Evolutionary conservation across 331 rosid species (phyloP).

Genomic region (Rosa hybrid): DNA sequence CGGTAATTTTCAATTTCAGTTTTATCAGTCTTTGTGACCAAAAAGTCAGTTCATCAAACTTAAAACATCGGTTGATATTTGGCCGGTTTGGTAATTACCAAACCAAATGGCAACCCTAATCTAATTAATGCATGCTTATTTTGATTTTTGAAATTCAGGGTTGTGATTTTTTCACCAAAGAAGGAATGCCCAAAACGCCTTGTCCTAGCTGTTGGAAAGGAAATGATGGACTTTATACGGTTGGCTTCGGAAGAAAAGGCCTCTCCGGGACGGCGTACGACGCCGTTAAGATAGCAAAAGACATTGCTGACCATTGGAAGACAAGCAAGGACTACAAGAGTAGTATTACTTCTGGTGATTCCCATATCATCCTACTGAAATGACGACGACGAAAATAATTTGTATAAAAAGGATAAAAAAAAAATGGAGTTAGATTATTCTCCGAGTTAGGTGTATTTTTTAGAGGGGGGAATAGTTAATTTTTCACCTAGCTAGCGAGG

Average conservation of each 20-base stretch:
- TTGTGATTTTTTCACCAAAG: conserved; percentile 65
- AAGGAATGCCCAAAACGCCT: conserved; percentile 84
- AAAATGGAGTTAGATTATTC: neutral
- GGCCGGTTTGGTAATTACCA: no score
- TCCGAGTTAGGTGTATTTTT: conserved; percentile 15
- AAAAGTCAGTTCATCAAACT: no score
- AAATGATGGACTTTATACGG: conserved; percentile 74
- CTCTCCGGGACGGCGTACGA: conserved; percentile 74
- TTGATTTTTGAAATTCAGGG: conserved; percentile 32
- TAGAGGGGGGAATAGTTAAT: conserved; percentile 16
- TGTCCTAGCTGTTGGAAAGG: conserved; percentile 95
- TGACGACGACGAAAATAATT: conserved; percentile 23
- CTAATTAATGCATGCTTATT: neutral
- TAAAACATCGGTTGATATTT: no score
- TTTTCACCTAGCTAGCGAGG: conserved; percentile 20
- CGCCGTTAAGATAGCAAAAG: conserved; percentile 64
- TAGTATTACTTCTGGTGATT: conserved; percentile 26
- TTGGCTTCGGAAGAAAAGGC: conserved; percentile 83
- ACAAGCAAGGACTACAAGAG: conserved; percentile 26
- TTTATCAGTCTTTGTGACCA: no score
- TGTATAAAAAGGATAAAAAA: conserved; percentile 1
- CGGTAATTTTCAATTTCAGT: no score
- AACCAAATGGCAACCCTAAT: no score
- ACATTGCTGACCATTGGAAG: conserved; percentile 59
- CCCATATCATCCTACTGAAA: conserved; percentile 51